Conservation (phyloP, 2,329 filamentous ascomycete species). For the Diaporthe citri region DNA sequence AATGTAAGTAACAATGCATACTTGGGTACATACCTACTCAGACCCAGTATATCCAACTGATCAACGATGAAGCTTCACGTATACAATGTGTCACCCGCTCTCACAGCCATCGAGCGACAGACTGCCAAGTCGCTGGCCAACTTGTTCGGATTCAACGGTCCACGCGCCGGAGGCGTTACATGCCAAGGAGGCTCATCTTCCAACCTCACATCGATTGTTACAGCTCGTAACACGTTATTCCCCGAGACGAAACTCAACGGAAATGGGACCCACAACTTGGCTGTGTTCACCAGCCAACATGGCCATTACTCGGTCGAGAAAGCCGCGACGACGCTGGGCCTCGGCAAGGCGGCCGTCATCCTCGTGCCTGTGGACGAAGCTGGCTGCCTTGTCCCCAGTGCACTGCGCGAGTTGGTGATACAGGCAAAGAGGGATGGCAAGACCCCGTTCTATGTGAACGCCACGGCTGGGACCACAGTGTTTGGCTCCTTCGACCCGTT, state of each 20-base stretch:
- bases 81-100: constrained; percentile 89
- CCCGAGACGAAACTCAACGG: background rate
- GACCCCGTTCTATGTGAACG: constrained; percentile 93
- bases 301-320: constrained; percentile 97
- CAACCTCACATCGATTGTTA: constrained; percentile 86
- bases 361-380: constrained; percentile 78
- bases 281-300: constrained; percentile 88
- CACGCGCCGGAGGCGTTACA: constrained; percentile 78
- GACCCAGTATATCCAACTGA: background rate
- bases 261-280: constrained; percentile 74
- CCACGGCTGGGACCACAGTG: constrained; percentile 95
- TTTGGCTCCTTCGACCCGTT: constrained; percentile 92
- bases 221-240: constrained; percentile 86
- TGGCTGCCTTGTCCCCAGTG: constrained; percentile 78
- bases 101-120: constrained; percentile 87
- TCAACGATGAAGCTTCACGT: constrained; percentile 75
- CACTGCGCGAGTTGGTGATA: constrained; percentile 73
- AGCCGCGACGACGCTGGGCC: constrained; percentile 89
- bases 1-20: background rate
- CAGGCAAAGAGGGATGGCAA: constrained; percentile 74
- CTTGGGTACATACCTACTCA: background rate
- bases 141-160: constrained; percentile 80
- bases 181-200: constrained; percentile 87
- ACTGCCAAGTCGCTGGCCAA: constrained; percentile 73
- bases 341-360: constrained; percentile 82